These are phyloP conservation scores for Fusarium coffeatum DNA, from an alignment of 2,329 filamentous ascomycete genomes.

Conservation along the genomic window DNA sequence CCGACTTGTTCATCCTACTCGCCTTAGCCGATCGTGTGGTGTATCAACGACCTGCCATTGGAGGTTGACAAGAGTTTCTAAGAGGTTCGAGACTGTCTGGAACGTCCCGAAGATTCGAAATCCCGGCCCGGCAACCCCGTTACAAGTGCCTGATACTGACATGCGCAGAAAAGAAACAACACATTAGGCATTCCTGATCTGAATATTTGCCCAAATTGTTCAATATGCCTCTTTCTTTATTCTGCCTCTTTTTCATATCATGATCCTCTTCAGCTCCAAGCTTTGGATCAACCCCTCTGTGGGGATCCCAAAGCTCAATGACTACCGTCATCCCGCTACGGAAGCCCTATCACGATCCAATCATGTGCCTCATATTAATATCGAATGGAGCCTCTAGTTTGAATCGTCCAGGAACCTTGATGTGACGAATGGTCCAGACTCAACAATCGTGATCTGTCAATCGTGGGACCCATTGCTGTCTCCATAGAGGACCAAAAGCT, in stretches of 20 bases:
- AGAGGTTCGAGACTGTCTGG: slow-evolving; percentile 32
- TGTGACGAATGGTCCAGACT: slow-evolving; percentile 22
- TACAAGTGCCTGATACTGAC: slow-evolving; percentile 24
- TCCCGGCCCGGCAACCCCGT: slow-evolving; percentile 37
- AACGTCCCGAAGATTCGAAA: slow-evolving; percentile 7
- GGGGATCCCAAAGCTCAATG: slow-evolving; percentile 28
- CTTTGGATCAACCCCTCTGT: slow-evolving; percentile 35
- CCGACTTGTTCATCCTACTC: background rate
- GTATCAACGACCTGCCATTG: slow-evolving; percentile 29
- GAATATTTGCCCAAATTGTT: background rate
- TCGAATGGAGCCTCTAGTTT: slow-evolving; percentile 29
- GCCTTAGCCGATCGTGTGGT: slow-evolving; percentile 21
- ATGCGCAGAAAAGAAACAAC: background rate
- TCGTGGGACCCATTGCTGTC: slow-evolving; percentile 14
- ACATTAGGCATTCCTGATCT: background rate
- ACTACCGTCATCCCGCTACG: slow-evolving; percentile 30
- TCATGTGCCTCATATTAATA: slow-evolving; percentile 35
- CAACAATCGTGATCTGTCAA: slow-evolving; percentile 36
- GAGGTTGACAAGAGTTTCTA: slow-evolving; percentile 16
- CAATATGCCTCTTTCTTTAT: background rate
- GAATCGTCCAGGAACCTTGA: slow-evolving; percentile 33
- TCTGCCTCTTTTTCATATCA: slow-evolving; percentile 17
- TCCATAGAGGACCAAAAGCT: slow-evolving; percentile 31
- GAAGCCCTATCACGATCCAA: slow-evolving; percentile 35
- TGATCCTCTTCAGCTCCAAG: slow-evolving; percentile 11